A percentile compares a stretch with the other conserved stretches of the same genome.
These are phyloP conservation scores for Glycyrrhiza uralensis DNA, from an alignment of 306 rosid genomes.

Conservation along the genomic window DNA sequence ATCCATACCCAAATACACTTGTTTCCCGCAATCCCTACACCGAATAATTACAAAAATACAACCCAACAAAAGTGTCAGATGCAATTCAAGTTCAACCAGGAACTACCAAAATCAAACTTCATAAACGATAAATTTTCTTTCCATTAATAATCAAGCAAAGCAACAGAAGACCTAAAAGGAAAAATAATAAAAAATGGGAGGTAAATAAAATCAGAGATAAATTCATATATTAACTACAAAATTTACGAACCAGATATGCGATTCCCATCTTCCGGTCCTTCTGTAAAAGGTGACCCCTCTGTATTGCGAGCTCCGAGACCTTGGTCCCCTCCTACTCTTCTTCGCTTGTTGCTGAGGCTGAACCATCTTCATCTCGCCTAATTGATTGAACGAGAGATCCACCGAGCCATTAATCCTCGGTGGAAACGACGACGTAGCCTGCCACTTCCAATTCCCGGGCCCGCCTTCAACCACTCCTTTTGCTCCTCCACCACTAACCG, in stretches of 20 bases:
- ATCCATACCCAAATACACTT: slow-evolving; percentile 88
- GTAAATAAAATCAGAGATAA: background rate
- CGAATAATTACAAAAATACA: slow-evolving; percentile 8
- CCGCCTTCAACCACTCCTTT: slow-evolving; percentile 32
- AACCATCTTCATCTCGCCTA: slow-evolving; percentile 40
- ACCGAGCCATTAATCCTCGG: slow-evolving; percentile 47
- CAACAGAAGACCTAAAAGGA: background rate
- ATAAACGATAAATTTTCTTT: slow-evolving; percentile 11
- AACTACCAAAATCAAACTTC: slow-evolving; percentile 4
- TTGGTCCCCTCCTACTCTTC: slow-evolving; percentile 76
- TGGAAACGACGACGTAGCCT: slow-evolving; percentile 43
- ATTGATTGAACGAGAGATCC: slow-evolving; percentile 57
- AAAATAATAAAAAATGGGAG: background rate
- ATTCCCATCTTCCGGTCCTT: slow-evolving; percentile 99
- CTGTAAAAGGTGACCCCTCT: slow-evolving; percentile 95
- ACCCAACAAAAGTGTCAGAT: slow-evolving; percentile 5
- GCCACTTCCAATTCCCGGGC: slow-evolving; percentile 47
- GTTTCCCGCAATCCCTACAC: slow-evolving; percentile 98
- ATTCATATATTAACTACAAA: background rate
- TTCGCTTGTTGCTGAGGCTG: slow-evolving; percentile 44
- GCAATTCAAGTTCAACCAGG: slow-evolving; percentile 22
- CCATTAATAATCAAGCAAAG: background rate
- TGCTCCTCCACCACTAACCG: slow-evolving; percentile 29
- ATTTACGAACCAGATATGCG: slow-evolving; percentile 87
- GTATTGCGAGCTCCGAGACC: slow-evolving; percentile 98